A percentile compares a stretch with the other conserved stretches of the same genome.
These are phyloP conservation scores for Paecilomyces formosus DNA, from an alignment of 2,329 filamentous ascomycete genomes.

Conservation along the genomic window DNA sequence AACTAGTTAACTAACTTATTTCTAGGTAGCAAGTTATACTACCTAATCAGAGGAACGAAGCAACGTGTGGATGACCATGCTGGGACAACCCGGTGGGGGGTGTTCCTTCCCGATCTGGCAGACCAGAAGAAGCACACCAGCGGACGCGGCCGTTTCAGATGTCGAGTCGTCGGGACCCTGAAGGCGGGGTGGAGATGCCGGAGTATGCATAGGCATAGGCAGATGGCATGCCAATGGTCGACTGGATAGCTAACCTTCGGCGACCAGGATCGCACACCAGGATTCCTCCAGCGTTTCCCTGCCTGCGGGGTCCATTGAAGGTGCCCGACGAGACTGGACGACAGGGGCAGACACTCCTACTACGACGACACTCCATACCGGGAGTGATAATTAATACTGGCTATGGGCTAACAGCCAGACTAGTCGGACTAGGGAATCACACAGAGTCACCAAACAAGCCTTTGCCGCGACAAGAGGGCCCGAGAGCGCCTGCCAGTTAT, in stretches of 20 bases:
- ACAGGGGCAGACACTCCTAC: no score
- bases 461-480: neutral
- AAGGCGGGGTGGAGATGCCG: conserved; percentile 13
- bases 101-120: neutral
- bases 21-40: no score
- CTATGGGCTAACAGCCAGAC: no score
- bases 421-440: neutral
- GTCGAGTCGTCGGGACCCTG: conserved; percentile 22
- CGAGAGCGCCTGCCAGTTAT: neutral
- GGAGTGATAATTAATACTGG: no score
- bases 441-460: neutral
- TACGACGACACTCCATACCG: no score
- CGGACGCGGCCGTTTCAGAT: conserved; percentile 27
- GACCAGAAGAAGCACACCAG: neutral
- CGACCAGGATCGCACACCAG: conserved; percentile 25
- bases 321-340: neutral
- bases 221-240: no score
- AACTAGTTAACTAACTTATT: no score
- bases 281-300: conserved; percentile 8
- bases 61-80: no score
- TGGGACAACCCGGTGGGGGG: neutral
- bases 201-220: no score
- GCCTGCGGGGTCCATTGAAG: conserved; percentile 7
- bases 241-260: no score
- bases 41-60: no score